Evolutionary conservation across 495 filamentous ascomycete genomes (phyloP), one percentile per base, ranked within the genome.

Genomic region (Aspergillus steynii): DNA sequence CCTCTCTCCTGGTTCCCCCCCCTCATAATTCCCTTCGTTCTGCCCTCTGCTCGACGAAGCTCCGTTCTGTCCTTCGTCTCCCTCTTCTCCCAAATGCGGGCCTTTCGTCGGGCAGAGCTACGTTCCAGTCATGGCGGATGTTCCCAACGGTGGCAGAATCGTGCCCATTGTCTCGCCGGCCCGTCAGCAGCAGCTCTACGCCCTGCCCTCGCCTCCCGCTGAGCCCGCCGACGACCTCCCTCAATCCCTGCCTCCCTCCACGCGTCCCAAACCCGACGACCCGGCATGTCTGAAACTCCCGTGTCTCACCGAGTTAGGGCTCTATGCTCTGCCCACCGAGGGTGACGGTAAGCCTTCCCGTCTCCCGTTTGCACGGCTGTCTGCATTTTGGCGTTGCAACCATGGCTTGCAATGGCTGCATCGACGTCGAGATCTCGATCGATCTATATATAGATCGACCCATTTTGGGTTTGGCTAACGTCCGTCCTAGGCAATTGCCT

Each of bases 401-500:
- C 34, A 50, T 42, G 45, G 28, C 20, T 31, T n/a, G 29, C 12
- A 53, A 29, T 20, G 20, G 20, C 20, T 20, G 20, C 20, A 20
- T 20, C 20, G 20, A 20, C 20, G 20, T 20, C 20, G 20, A 20
- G 20, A 20, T 20, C 20, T 20, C 20, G 20, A 20, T 20, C 20
- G 20, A 20, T 20, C 20, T 20, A 20, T 20, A 20, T 20, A 20
- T 20, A 20, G 20, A 20, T 20, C 20, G 20, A 0, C 0, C 20
- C 20, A 20, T 20, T 20, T 20, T 20, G 20, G 20, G 20, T 20
- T 20, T 20, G 20, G 20, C 20, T 20, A 20, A 20, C 20, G 20
- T 20, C 20, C 20, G 20, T 20, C 20, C 20, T 63, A 89, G 88
- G 88, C 45, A 89, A 92, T 72, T 92, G 89, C 70, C 82, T 92